Evolutionary conservation across 1,139 yeast genomes (phyloP).

Genomic region (Taphrina populina): DNA sequence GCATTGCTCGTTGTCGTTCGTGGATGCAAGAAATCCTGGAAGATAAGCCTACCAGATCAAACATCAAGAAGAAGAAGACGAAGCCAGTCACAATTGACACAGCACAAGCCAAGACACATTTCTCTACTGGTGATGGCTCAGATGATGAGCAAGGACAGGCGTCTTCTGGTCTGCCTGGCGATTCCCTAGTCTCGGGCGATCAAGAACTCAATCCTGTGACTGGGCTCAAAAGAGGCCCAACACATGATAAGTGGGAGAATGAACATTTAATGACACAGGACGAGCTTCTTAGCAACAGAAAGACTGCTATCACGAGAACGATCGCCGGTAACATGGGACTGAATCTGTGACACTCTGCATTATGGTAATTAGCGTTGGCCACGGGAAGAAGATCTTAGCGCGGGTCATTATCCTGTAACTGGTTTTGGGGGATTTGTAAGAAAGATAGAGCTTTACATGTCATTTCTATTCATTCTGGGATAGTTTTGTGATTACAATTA

Average conservation of each 20-base stretch:
- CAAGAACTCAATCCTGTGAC: conserved; percentile 3
- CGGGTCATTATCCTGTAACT: no score
- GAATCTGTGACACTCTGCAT: no score
- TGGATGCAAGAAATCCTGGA: conserved; percentile 40
- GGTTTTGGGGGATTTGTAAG: no score
- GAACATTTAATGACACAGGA: conserved; percentile 25
- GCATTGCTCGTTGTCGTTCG: conserved; percentile 39
- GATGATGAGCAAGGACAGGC: conserved; percentile 18
- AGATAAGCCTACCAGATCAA: conserved; percentile 2
- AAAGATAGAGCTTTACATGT: no score
- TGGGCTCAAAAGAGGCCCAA: conserved; percentile 8
- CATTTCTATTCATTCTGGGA: no score
- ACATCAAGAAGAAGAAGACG: neutral
- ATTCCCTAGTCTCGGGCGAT: neutral
- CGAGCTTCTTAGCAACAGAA: conserved; percentile 18
- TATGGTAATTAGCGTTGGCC: no score
- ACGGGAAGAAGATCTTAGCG: no score
- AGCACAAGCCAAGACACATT: neutral
- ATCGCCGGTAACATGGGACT: conserved; percentile 19
- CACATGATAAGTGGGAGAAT: conserved; percentile 24
- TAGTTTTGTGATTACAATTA: no score
- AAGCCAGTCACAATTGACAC: neutral
- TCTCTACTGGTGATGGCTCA: conserved; percentile 20
- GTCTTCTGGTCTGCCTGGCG: neutral
- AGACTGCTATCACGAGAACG: conserved; percentile 19